Evolutionary conservation across 768 basidiomycete species (phyloP).

Genomic region (Boletus sp.): DNA sequence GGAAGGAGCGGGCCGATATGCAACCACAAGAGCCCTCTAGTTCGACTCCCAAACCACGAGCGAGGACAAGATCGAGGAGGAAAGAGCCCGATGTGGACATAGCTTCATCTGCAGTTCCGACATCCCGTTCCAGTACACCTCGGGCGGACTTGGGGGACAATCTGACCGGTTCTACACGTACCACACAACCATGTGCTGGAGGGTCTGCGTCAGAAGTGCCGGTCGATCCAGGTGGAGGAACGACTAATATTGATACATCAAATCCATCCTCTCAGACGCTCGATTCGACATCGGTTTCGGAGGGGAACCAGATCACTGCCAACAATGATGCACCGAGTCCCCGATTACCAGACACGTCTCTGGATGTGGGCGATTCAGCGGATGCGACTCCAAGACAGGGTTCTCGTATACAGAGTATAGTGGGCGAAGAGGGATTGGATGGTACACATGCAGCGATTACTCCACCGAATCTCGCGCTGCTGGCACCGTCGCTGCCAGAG

Average conservation of each 20-base stretch:
- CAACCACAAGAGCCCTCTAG: conserved; percentile 3
- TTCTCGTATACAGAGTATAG: not conserved
- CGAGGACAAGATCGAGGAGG: conserved; percentile 8
- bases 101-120: conserved; percentile 1
- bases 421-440: not conserved
- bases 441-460: not conserved
- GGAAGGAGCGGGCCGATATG: conserved; percentile 15
- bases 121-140: conserved; percentile 18
- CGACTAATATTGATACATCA: not conserved
- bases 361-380: conserved; percentile 2
- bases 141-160: conserved; percentile 12
- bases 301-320: not conserved
- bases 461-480: not conserved
- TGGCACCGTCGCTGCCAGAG: not conserved
- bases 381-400: conserved; percentile 20
- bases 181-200: not conserved
- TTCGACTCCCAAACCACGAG: conserved; percentile 4
- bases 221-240: conserved; percentile 25
- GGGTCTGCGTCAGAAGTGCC: conserved; percentile 7
- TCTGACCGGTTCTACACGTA: not conserved
- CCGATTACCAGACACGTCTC: not conserved
- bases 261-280: conserved; percentile 2
- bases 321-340: not conserved
- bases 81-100: conserved; percentile 6
- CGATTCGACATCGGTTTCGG: conserved; percentile 4